Evolutionary conservation across 2,329 filamentous ascomycete genomes (phyloP), one percentile per base, ranked within the genome.

Genomic region (Xylariaceae sp.): DNA sequence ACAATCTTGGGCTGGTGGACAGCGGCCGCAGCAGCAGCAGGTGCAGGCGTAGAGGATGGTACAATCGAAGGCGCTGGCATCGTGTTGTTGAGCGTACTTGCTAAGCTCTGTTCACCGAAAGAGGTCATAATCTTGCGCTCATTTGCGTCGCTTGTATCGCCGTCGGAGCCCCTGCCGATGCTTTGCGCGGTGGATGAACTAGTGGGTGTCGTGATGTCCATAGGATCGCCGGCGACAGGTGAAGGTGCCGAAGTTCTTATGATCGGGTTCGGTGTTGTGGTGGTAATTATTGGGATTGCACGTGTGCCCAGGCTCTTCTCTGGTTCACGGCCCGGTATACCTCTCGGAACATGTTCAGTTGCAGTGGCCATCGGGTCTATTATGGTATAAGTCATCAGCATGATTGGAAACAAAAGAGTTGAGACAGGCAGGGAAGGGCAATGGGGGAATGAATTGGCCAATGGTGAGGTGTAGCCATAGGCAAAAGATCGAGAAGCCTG

Each of bases 1-100:
- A 97, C 91, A 44, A 96, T 92, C 74, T 99, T 99, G 56, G 94
- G 91, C 69, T 96, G 91, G 68, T 95, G 90, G 50, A 91, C 86
- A 47, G 87, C 87, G 4, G 87, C 84, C 1, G 85, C 84, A 26
- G 86, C 85, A n/a, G 77, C 73, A 2, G 76, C 72, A 12, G 78
- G 78, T 27, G 78, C 77, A 35, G 58, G 40, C 3, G 51, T 43
- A 26, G 56, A 51, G 6, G 49, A 50, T 5, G 58, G 58, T 9
- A 60, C 48, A 11, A 52, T 58, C 11, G 57, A 50, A 51, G 60
- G 60, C n/a, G 60, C 60, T 5, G 78, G 72, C 78, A 81, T 80
- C 42, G 70, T 72, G 50, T 67, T 71, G 49, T 70, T 71, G 51
- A 70, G 70, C 54, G 64, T 68, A 45, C 61, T 53, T 19, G 61